These are phyloP conservation scores for Podaxis rugospora DNA, from an alignment of 768 basidiomycete species.

Conservation along the genomic window DNA sequence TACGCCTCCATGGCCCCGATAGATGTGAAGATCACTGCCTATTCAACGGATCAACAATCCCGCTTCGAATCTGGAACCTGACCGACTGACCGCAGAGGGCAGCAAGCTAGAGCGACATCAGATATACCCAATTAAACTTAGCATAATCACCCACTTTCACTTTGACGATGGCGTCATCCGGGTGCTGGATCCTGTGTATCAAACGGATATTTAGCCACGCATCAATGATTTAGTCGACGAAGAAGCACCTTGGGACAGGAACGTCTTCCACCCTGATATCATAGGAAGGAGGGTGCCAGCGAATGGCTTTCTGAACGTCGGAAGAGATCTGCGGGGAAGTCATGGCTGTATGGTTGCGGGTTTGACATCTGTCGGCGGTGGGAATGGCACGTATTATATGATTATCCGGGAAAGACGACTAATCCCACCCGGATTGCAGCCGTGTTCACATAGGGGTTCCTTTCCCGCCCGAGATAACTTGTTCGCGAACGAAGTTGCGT, in stretches of 20 bases:
- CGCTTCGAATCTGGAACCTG: background rate
- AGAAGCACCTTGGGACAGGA: slow-evolving; percentile 43
- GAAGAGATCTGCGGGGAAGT: slow-evolving; percentile 10
- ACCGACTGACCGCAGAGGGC: slow-evolving; percentile 50
- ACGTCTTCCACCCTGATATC: slow-evolving; percentile 67
- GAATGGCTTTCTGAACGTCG: slow-evolving; percentile 39
- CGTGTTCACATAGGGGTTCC: background rate
- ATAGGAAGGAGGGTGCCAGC: slow-evolving; percentile 64
- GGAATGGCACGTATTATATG: background rate
- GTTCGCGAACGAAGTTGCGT: too few species aligned
- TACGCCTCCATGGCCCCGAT: slow-evolving; percentile 57
- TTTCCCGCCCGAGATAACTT: too few species aligned
- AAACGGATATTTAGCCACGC: too few species aligned
- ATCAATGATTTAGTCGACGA: background rate
- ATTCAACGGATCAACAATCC: background rate
- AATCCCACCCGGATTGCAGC: slow-evolving; percentile 5
- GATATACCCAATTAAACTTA: background rate
- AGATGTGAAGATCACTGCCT: slow-evolving; percentile 73
- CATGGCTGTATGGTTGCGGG: slow-evolving; percentile 1
- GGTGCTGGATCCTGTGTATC: slow-evolving; percentile 51
- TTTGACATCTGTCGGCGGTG: background rate
- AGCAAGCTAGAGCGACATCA: slow-evolving; percentile 39
- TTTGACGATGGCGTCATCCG: slow-evolving; percentile 78
- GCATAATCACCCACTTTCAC: slow-evolving; percentile 44
- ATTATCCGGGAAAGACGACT: background rate